These are phyloP conservation scores for Mortierella sp. DNA, from an alignment of 371 early-diverging fungal species.

Conservation along the genomic window DNA sequence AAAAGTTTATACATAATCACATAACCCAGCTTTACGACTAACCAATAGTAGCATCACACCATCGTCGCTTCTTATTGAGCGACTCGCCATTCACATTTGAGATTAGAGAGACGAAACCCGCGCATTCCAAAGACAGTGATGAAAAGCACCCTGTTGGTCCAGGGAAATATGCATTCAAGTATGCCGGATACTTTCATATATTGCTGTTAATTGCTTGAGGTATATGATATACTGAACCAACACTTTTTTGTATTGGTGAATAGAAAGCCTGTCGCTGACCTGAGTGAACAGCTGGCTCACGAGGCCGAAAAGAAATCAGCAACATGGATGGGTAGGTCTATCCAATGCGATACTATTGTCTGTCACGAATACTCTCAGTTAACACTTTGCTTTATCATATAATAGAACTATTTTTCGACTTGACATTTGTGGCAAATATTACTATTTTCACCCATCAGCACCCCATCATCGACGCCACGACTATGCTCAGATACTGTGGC, in stretches of 20 bases:
- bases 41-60: conserved; percentile 12
- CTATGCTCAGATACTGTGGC: conserved; percentile 61
- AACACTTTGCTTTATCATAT: neutral
- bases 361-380: neutral
- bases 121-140: neutral
- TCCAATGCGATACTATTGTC: neutral
- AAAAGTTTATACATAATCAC: neutral
- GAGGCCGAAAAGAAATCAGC: conserved; percentile 32
- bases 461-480: conserved; percentile 55
- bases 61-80: conserved; percentile 18
- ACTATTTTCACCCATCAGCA: conserved; percentile 66
- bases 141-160: conserved; percentile 3
- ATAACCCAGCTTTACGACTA: neutral
- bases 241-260: neutral
- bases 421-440: conserved; percentile 47
- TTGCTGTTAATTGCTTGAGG: neutral
- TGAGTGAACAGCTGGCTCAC: conserved; percentile 9
- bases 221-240: neutral
- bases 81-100: conserved; percentile 38
- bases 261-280: conserved; percentile 32
- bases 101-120: conserved; percentile 17
- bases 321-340: conserved; percentile 40
- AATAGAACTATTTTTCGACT: conserved; percentile 39
- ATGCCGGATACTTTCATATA: neutral
- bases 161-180: conserved; percentile 40